Base-by-base conservation (phyloP, 768 basidiomycete species). In the Amanita fuliginea region DNA sequence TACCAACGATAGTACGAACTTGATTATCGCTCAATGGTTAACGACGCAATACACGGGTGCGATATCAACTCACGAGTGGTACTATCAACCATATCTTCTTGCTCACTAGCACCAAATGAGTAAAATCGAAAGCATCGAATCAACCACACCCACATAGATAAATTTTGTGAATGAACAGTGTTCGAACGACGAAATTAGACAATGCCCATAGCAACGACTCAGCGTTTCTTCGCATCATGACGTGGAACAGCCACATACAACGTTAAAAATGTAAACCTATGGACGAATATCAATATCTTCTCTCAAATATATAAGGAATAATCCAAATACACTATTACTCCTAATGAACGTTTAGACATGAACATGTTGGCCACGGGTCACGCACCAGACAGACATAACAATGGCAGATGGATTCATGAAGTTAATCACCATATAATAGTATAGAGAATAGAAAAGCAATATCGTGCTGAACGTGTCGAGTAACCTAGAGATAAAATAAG, bases 401-500 rank as follows among this genome's bases (percentile, higher is more conserved):
- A 10, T 2, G 8, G 8, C 8, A 13, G 60, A 6, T 3, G 73
- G 71, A 54, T 75, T 73, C 50, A 73, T 58, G 55, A 71, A 81
- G 60, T 81, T 78, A 33, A 58, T 62, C 40, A 81, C 76, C 43
- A 80, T 67, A 54, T 81, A 81, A 56, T 68, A 68, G 54, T 81
- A 83, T 37, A 77, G 64, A 53, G 77, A 70, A 57, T 81, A 79
- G 43, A 67, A 65, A 42, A 72, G 74, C 47, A 81, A 56, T 36
- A 62, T 65, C 0, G 73, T 71, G 56, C 80, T 75, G 49, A 81
- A 75, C 0, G 79, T 78, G 57, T 81, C 79, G 18, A 81, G 55
- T 4, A 64, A 51, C 72, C 77, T 78, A 51, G 2, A 39, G 24
- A 52, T 51, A 26, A 44, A 55, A 13, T 52, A 6, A 26, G 26